These are phyloP conservation scores for Arthrobotrys megalospora DNA, from an alignment of 2,329 filamentous ascomycete genomes.

Conservation along the genomic window DNA sequence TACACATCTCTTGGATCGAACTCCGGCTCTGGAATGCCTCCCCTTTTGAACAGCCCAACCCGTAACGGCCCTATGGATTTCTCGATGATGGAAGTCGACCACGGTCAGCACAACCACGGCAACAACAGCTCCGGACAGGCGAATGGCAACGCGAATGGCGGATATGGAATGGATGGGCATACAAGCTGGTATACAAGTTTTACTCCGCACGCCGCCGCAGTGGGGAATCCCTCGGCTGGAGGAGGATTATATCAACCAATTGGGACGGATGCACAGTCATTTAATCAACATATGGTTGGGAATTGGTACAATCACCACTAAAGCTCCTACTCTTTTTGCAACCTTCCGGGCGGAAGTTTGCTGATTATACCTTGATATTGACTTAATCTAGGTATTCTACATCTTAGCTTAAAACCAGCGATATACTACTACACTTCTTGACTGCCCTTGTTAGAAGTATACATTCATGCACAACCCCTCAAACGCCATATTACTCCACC, in stretches of 20 bases:
- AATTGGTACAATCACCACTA: slow-evolving; percentile 61
- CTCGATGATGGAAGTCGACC: slow-evolving; percentile 59
- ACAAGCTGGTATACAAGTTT: slow-evolving; percentile 51
- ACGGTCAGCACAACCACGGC: slow-evolving; percentile 38
- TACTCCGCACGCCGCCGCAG: slow-evolving; percentile 36
- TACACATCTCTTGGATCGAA: slow-evolving; percentile 44
- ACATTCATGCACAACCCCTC: background rate
- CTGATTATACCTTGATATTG: slow-evolving; percentile 38
- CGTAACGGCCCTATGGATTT: slow-evolving; percentile 52
- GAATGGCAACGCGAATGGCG: slow-evolving; percentile 53
- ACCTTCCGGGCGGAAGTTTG: slow-evolving; percentile 25
- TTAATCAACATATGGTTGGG: slow-evolving; percentile 59
- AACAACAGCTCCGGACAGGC: slow-evolving; percentile 37
- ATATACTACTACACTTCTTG: slow-evolving; percentile 16
- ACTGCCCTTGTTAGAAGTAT: slow-evolving; percentile 22
- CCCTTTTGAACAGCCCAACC: slow-evolving; percentile 52
- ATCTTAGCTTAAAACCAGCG: slow-evolving; percentile 15
- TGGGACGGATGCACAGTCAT: slow-evolving; percentile 56
- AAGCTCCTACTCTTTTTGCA: slow-evolving; percentile 34
- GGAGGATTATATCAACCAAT: slow-evolving; percentile 52
- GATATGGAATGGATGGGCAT: slow-evolving; percentile 48
- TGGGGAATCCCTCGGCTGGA: slow-evolving; percentile 54
- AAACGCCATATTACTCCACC: slow-evolving; percentile 33
- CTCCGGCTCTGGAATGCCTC: slow-evolving; percentile 33
- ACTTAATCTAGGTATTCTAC: slow-evolving; percentile 44